These are phyloP conservation scores for Paraphoma sp. DNA, from an alignment of 2,329 filamentous ascomycete genomes.

Conservation along the genomic window DNA sequence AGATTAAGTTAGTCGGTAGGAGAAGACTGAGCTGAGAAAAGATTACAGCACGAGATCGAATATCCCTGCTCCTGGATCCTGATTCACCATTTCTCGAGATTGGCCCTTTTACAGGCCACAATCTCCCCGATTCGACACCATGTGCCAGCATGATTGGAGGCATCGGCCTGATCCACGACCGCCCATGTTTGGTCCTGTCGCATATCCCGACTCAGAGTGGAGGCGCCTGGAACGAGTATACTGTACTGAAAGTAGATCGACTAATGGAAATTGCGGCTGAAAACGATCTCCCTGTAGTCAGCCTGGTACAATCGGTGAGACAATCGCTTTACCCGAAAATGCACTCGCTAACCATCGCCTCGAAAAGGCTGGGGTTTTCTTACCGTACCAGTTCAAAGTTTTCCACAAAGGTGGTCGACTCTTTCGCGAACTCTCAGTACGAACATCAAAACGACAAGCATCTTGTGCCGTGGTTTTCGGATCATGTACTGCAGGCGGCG, in stretches of 20 bases:
- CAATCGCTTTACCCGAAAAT: background rate
- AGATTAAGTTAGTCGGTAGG: background rate
- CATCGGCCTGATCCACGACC: conserved; percentile 45
- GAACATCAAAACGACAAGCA: conserved; percentile 46
- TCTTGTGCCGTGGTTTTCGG: conserved; percentile 56
- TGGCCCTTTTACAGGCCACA: conserved; percentile 47
- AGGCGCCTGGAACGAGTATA: conserved; percentile 52
- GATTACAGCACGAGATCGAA: conserved; percentile 46
- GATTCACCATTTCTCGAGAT: conserved; percentile 52
- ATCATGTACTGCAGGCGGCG: conserved; percentile 53
- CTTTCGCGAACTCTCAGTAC: conserved; percentile 42
- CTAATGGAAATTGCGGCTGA: conserved; percentile 49
- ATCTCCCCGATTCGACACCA: conserved; percentile 38
- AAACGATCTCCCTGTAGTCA: conserved; percentile 50
- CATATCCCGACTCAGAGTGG: conserved; percentile 53
- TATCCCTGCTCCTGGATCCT: conserved; percentile 47
- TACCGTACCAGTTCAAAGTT: conserved; percentile 55
- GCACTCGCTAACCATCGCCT: background rate
- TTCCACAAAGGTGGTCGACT: conserved; percentile 54
- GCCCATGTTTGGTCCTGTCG: conserved; percentile 48
- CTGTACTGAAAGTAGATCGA: conserved; percentile 47
- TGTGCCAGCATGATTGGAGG: conserved; percentile 48
- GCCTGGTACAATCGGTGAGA: conserved; percentile 47
- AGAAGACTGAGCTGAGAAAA: too few relatives aligned
- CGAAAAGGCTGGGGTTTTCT: conserved; percentile 47